Base-by-base conservation (phyloP, 2,329 filamentous ascomycete genomes). In the Metarhizium humberi region DNA sequence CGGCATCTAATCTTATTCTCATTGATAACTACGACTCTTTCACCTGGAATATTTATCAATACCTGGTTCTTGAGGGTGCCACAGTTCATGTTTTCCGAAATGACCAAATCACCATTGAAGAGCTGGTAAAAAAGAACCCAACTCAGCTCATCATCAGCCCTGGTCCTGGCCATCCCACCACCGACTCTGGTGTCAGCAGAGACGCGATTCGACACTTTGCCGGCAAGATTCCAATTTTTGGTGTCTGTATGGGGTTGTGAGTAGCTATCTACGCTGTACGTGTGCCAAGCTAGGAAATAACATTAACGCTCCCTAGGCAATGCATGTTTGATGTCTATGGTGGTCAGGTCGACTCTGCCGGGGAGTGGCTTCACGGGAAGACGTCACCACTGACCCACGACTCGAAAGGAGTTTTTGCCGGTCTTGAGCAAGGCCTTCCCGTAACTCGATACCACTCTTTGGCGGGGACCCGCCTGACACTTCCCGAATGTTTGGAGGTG, bases 1-100 rank as follows among this genome's bases (percentile, higher is more conserved):
- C 85, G 52, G 94, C 94, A 30, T 88, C 87, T 56, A 97, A 97
- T 72, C 80, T 99, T 56, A 82, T 99, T 59, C 80, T 99, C 60
- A 96, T 99, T 66, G 94, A 99, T 78, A 99, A 99, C 74, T 99
- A 97, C 73, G 94, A 99, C 73, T 97, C 94, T 3, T 99, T 99
- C 71, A 96, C 92, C 57, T 99, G 92, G 90, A 99, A 99, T 68
- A 90, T 99, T 57, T 99, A 97, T 71, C 95, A 99, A 72, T 99
- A 99, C 67, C 84, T 99, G 1, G 87, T 92, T 6, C 84, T 99
- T n/a, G 94, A 97, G 70, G 94, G 94, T 36, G 94, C 95, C 32
- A 88, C 78, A 1, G 94, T 96, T 52, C 89, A 86, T 4, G 94
- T 99, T 20, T 88, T 85, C 73, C 84, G 94, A 64, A 99, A 99